Evolutionary conservation across 768 basidiomycete species (phyloP).

Genomic region (Kockovaella imperatae): DNA sequence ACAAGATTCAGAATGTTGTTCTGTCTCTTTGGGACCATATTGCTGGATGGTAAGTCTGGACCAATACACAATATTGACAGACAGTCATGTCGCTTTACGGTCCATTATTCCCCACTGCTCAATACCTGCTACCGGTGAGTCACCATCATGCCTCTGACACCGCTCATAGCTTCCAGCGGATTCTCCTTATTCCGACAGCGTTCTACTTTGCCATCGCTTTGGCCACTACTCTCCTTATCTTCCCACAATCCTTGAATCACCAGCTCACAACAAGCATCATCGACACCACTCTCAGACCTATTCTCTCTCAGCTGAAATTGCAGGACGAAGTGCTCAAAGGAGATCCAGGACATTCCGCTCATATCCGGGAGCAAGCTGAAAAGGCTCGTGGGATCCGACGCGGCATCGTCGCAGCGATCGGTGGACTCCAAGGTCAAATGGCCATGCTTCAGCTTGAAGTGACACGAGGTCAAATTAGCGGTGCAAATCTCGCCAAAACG

Average conservation of each 20-base stretch:
- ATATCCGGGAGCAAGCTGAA: slow-evolving; percentile 23
- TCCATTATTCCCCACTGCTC: slow-evolving; percentile 50
- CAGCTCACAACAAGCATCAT: slow-evolving; percentile 26
- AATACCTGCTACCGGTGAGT: slow-evolving; percentile 48
- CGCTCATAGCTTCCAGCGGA: slow-evolving; percentile 19
- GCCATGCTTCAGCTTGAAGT: slow-evolving; percentile 41
- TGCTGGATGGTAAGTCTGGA: slow-evolving; percentile 39
- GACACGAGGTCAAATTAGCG: slow-evolving; percentile 35
- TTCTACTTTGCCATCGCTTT: slow-evolving; percentile 52
- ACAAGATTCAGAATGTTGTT: slow-evolving; percentile 40
- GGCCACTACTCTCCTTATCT: slow-evolving; percentile 50
- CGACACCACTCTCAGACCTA: slow-evolving; percentile 35
- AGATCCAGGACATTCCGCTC: slow-evolving; percentile 17
- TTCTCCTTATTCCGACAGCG: slow-evolving; percentile 49
- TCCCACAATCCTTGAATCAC: slow-evolving; percentile 54
- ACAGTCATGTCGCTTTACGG: slow-evolving; percentile 46
- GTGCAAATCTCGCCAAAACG: slow-evolving; percentile 33
- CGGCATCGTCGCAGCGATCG: slow-evolving; percentile 22
- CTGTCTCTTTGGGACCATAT: slow-evolving; percentile 51
- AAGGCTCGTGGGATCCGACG: slow-evolving; percentile 21
- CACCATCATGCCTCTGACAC: no score
- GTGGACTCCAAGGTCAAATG: slow-evolving; percentile 24
- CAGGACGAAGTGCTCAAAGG: slow-evolving; percentile 33
- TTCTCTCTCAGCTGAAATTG: slow-evolving; percentile 21
- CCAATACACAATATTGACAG: background rate